Evolutionary conservation across 2,329 filamentous ascomycete species (phyloP).

Genomic region (Myriosclerotinia curreyana): DNA sequence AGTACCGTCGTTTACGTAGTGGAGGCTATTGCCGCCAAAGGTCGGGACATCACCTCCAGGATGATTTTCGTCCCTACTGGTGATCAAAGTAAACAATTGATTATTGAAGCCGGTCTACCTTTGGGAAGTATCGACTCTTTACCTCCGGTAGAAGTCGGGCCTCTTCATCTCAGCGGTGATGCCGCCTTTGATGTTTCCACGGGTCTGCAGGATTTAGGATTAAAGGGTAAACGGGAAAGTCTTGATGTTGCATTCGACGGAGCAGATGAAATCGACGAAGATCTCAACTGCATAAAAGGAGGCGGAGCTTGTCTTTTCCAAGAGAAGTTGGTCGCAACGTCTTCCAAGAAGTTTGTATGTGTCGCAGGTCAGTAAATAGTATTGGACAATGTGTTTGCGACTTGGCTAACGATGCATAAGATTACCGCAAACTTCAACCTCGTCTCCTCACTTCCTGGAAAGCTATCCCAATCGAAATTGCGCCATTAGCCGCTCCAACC

Average conservation of each 20-base stretch:
- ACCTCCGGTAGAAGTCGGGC: conserved; percentile 35
- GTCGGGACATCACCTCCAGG: conserved; percentile 49
- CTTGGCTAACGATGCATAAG: conserved; percentile 46
- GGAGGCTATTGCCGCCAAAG: conserved; percentile 68
- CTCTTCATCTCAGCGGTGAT: conserved; percentile 31
- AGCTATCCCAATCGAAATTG: conserved; percentile 87
- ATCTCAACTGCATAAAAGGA: conserved; percentile 96
- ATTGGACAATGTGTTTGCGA: background rate
- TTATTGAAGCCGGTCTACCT: conserved; percentile 72
- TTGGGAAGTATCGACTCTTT: conserved; percentile 52
- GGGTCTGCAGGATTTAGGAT: conserved; percentile 37
- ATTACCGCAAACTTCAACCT: conserved; percentile 84
- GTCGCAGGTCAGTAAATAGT: conserved; percentile 63
- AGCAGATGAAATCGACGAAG: conserved; percentile 92
- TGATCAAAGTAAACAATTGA: conserved; percentile 80
- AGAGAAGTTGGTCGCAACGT: conserved; percentile 89
- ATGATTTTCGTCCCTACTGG: conserved; percentile 88
- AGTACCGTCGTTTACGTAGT: conserved; percentile 83
- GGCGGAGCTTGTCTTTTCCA: conserved; percentile 97
- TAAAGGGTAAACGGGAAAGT: conserved; percentile 44
- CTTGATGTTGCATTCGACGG: conserved; percentile 95
- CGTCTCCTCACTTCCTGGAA: conserved; percentile 77
- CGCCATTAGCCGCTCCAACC: conserved; percentile 75
- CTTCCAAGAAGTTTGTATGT: conserved; percentile 81
- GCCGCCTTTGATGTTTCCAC: conserved; percentile 71